Conservation (phyloP, 75 land plant genomes). For the Cupressus sempervirens region DNA sequence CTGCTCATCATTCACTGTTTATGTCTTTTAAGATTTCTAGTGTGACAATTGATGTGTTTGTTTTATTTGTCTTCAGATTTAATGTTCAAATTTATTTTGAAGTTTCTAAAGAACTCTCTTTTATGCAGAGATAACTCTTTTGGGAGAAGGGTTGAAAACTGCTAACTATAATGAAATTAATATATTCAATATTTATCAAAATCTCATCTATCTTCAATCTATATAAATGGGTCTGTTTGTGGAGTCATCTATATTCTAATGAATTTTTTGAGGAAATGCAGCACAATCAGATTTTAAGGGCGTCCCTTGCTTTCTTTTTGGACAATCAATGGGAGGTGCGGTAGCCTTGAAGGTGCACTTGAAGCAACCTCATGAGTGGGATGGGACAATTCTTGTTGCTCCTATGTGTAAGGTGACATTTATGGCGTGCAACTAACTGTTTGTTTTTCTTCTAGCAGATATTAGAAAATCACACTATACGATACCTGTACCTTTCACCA, state of each 20-base stretch:
- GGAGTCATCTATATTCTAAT: background rate
- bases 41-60: constrained; percentile 8
- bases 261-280: constrained; percentile 20
- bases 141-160: background rate
- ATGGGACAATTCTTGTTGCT: constrained; percentile 93
- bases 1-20: background rate
- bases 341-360: constrained; percentile 84
- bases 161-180: background rate
- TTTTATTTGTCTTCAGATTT: background rate
- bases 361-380: constrained; percentile 74
- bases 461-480: background rate
- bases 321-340: constrained; percentile 99
- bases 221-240: background rate
- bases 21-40: background rate
- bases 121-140: background rate
- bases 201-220: background rate
- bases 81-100: background rate
- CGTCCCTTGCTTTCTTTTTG: constrained; percentile 74
- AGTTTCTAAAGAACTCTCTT: background rate
- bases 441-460: background rate
- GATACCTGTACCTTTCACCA: background rate
- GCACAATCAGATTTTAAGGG: constrained; percentile 47
- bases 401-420: constrained; percentile 94
- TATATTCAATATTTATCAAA: background rate
- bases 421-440: background rate